Base-by-base conservation (phyloP, 2,329 filamentous ascomycete genomes). In the Ascochyta pisi region DNA sequence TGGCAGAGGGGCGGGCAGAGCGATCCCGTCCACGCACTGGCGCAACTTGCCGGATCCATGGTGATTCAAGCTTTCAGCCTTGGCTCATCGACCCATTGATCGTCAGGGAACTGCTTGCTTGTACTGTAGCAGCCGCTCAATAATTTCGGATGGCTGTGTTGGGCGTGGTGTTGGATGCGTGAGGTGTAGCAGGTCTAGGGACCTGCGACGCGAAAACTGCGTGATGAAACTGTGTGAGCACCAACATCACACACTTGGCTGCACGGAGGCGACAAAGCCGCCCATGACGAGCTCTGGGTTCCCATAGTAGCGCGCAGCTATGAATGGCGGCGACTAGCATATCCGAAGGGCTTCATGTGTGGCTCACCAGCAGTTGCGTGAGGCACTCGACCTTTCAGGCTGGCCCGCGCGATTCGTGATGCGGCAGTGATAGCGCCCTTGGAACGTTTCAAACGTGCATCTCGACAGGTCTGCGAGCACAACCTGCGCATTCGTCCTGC, bases 131-230 rank as follows among this genome's bases (percentile, higher is more conserved):
- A 73, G 57, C 65, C 67, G 66, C 70, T 66, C 64, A 61, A 50
- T 56, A 49, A 61, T 64, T 55, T 47, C 57, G 58, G 47, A 59
- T 57, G 50, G 43, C 58, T 44, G 62, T 34, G 56, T 57, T 69
- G 66, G 64, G 64, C 61, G 49, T 67, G 61, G 59, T 63, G 62
- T 71, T 70, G 66, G 65, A 64, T 50, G 61, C 68, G 67, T 63
- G 65, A 66, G 64, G 60, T 73, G 73, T 75, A 68, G 67, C 73
- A 76, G 65, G 66, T 69, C 67, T 37, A 62, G 71, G 29, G 73
- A 68, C 62, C 51, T 76, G 74, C 69, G 71, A 76, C 73, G 70
- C 70, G 64, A 67, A 62, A 62, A 49, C 55, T 41, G 49, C 43
- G 50, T 45, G 58, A 61, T 75, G 74, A 76, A 76, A 76, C 74